phyloP scores from a whole-genome alignment of 1,139 yeast species.

The Barnettozyma hawaiiensis region DNA sequence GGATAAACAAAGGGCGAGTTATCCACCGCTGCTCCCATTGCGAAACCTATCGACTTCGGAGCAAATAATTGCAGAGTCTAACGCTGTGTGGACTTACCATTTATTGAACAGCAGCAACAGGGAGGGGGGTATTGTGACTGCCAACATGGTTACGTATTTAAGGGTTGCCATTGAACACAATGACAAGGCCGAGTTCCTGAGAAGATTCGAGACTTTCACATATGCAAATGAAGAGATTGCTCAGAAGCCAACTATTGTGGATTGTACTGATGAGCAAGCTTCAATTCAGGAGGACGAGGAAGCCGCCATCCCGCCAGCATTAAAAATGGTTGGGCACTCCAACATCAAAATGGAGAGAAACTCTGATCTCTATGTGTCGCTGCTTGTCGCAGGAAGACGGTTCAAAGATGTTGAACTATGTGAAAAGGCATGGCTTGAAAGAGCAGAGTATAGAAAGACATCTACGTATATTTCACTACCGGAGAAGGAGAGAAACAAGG shows the following conservation, averaged over 20 bases:
- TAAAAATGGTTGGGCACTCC: slow-evolving; percentile 6
- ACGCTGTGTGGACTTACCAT: slow-evolving; percentile 67
- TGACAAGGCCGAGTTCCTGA: slow-evolving; percentile 41
- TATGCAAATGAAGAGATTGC: slow-evolving; percentile 30
- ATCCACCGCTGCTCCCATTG: slow-evolving; percentile 67
- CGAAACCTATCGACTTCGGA: slow-evolving; percentile 34
- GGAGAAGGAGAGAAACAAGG: slow-evolving; percentile 36
- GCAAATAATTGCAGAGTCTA: slow-evolving; percentile 65
- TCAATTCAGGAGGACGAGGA: slow-evolving; percentile 11
- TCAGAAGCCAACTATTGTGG: neutral
- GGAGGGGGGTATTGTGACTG: slow-evolving; percentile 36
- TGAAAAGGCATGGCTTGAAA: slow-evolving; percentile 63
- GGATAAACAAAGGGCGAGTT: slow-evolving; percentile 21
- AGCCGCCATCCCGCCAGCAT: slow-evolving; percentile 14
- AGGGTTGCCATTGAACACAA: slow-evolving; percentile 48
- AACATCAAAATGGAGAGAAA: slow-evolving; percentile 19
- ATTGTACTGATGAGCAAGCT: slow-evolving; percentile 5
- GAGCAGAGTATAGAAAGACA: slow-evolving; percentile 68
- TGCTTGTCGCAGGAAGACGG: slow-evolving; percentile 60
- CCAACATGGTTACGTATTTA: slow-evolving; percentile 47
- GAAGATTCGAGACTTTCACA: slow-evolving; percentile 46
- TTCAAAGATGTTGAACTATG: slow-evolving; percentile 53
- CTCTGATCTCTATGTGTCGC: slow-evolving; percentile 48
- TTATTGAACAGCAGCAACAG: slow-evolving; percentile 40
- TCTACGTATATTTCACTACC: slow-evolving; percentile 38